A percentile compares a stretch with the other conserved stretches of the same genome.
phyloP scores from a whole-genome alignment of 1,139 yeast genomes.

The Sugiyamaella castrensis region DNA sequence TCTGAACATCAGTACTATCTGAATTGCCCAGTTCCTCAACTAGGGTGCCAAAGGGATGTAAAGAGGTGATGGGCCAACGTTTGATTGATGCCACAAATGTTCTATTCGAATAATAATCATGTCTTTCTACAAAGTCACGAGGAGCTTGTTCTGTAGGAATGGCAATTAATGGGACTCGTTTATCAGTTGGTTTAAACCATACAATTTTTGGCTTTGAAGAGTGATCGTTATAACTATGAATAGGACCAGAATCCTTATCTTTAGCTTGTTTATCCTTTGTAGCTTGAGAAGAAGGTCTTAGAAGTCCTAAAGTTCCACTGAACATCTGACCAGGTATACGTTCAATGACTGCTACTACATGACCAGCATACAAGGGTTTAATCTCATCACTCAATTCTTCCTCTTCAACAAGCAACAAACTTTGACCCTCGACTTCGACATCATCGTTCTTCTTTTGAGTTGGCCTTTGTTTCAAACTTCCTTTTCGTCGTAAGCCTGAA shows the following conservation, averaged over 20 bases:
- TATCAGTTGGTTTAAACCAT: constrained; percentile 98
- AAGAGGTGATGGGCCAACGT: constrained; percentile 98
- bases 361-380: constrained; percentile 95
- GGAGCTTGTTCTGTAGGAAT: constrained; percentile 99
- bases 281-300: constrained; percentile 95
- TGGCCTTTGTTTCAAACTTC: constrained; percentile 91
- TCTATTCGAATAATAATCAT: constrained; percentile 75
- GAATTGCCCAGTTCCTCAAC: constrained; percentile 82
- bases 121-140: constrained; percentile 88
- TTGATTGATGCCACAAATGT: constrained; percentile 92
- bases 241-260: constrained; percentile 47
- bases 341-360: constrained; percentile 95
- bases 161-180: constrained; percentile 94
- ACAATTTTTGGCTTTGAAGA: constrained; percentile 80
- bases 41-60: constrained; percentile 95
- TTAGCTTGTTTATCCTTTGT: constrained; percentile 70
- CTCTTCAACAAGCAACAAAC: constrained; percentile 84
- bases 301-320: constrained; percentile 80
- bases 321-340: constrained; percentile 96
- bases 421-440: constrained; percentile 97
- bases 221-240: constrained; percentile 36
- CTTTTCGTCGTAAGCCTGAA: constrained; percentile 68
- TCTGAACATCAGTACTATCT: constrained; percentile 74
- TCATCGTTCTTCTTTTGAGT: constrained; percentile 98
- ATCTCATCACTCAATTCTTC: constrained; percentile 92